Conservation (phyloP, 805 yeast genomes). For the Priceomyces melissophilus region DNA sequence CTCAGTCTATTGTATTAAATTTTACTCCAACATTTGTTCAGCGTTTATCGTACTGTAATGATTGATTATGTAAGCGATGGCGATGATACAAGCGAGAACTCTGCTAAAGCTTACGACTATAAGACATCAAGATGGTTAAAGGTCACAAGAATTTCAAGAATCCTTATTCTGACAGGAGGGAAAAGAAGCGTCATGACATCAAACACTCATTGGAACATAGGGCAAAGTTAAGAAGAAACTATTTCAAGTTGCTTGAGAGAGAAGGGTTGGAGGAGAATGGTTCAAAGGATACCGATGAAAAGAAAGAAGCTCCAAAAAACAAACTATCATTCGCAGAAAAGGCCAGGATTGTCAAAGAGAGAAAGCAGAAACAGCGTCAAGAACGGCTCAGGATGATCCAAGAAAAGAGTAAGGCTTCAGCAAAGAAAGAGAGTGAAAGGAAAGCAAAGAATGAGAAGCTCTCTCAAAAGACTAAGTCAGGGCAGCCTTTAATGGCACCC, state of each 20-base stretch:
- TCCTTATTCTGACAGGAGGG: constrained; percentile 33
- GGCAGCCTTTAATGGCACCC: constrained; percentile 92
- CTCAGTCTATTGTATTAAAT: too few relatives aligned
- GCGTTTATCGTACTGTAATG: too few relatives aligned
- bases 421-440: constrained; percentile 38
- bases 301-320: constrained; percentile 16
- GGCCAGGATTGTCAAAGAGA: constrained; percentile 43
- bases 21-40: too few relatives aligned
- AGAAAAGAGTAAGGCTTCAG: constrained; percentile 32
- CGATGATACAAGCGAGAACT: too few relatives aligned
- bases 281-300: background rate
- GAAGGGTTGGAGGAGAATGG: background rate
- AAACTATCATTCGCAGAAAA: constrained; percentile 43
- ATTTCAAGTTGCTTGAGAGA: constrained; percentile 71
- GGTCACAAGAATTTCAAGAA: constrained; percentile 12
- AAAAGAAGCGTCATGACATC: constrained; percentile 57
- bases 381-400: constrained; percentile 39
- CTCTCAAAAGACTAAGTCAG: constrained; percentile 56
- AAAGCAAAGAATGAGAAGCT: constrained; percentile 39
- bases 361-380: constrained; percentile 41
- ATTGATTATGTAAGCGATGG: too few relatives aligned
- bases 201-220: constrained; percentile 73
- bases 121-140: background rate
- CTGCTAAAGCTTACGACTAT: too few relatives aligned
- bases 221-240: constrained; percentile 75